Percentiles rank a stretch among this genome's conserved stretches.
These are phyloP conservation scores for Phialophora macrospora DNA, from an alignment of 2,329 filamentous ascomycete species.

Conservation along the genomic window DNA sequence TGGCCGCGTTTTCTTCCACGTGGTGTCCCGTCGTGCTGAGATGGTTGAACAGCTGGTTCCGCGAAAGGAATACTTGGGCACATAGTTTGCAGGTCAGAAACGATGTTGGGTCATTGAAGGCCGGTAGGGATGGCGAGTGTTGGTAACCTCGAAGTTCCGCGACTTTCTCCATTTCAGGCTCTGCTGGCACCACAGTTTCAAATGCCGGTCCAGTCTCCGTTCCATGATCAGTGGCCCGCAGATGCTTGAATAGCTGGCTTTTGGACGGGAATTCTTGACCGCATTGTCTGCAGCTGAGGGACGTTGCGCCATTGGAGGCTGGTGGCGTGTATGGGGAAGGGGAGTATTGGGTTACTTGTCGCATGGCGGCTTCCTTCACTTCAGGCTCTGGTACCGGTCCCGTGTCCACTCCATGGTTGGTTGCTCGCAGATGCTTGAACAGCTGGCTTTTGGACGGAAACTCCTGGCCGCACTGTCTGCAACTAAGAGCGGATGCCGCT, in stretches of 20 bases:
- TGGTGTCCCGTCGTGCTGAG: background rate
- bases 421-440: background rate
- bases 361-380: background rate
- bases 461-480: conserved; percentile 2
- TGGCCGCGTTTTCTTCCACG: background rate
- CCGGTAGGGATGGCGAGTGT: background rate
- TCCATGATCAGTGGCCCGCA: background rate
- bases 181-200: background rate
- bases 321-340: background rate
- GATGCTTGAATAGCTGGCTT: background rate
- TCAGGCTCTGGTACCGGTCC: background rate
- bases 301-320: background rate
- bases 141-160: background rate
- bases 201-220: background rate
- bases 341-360: background rate
- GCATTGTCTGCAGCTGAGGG: background rate
- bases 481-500: background rate
- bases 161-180: background rate
- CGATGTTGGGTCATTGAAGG: background rate
- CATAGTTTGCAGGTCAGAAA: background rate
- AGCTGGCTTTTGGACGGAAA: conserved; percentile 3
- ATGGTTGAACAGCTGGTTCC: background rate
- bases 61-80: background rate
- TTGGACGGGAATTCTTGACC: background rate
- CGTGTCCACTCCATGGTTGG: conserved; percentile 1